Evolutionary conservation across 192 early-diverging fungal genomes (phyloP).

Genomic region (Physocladia obscura): DNA sequence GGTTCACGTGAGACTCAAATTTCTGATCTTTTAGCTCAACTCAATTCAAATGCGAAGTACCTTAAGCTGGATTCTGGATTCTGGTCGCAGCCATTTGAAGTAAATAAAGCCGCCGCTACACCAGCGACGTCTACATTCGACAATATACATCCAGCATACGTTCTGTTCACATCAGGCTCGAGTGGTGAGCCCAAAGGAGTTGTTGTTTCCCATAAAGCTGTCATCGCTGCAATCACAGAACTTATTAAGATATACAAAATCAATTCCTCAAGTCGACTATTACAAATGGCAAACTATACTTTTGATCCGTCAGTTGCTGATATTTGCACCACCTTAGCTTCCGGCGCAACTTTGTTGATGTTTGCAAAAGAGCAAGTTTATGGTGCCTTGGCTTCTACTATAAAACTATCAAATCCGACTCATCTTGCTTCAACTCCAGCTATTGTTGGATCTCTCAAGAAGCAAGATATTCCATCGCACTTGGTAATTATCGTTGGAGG

Average conservation of each 20-base stretch:
- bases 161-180: constrained; percentile 46
- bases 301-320: constrained; percentile 28
- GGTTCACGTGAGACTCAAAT: no score
- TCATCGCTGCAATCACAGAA: neutral
- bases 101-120: neutral
- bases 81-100: no score
- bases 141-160: constrained; percentile 35
- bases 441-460: neutral
- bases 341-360: constrained; percentile 17
- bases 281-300: constrained; percentile 22
- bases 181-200: constrained; percentile 46
- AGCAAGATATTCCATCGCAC: constrained; percentile 16
- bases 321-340: constrained; percentile 10
- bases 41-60: neutral
- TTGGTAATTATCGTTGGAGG: constrained; percentile 31
- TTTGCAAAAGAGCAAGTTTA: neutral
- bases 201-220: constrained; percentile 25
- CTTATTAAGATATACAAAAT: constrained; percentile 15
- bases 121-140: no score
- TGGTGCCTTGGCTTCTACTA: neutral
- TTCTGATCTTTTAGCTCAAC: no score
- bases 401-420: constrained; percentile 4
- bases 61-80: neutral
- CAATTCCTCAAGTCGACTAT: neutral
- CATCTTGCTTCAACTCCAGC: neutral